Base-by-base conservation (phyloP, 176 grass and related monocot species). In the Bothriochloa decipiens region DNA sequence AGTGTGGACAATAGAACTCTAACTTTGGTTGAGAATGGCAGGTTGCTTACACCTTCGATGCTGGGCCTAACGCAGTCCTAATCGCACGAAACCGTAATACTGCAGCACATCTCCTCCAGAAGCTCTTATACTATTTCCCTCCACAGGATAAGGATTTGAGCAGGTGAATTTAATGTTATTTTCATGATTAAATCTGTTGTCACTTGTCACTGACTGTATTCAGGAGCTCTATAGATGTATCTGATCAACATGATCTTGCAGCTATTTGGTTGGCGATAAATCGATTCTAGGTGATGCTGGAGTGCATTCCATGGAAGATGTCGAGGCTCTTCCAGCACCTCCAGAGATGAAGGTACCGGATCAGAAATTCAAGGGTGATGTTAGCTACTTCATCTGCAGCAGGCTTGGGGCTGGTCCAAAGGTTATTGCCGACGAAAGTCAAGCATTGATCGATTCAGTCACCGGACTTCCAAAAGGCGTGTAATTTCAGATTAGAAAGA, bases 31-130 rank as follows among this genome's bases (percentile, higher is more conserved):
- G 68, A 4, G 20, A 33, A 66, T 82, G 60, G 26, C 79, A 99
- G 96, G 91, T 91, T 25, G 96, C 91, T 2, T 96, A 96, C 86
- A 99, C 96, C 16, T 99, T 99, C 16, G 96, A 99, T 82, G 96
- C 96, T 14, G 96, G 93, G 75, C 96, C 96, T 12, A 96, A 99
- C 40, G 93, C 91, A 16, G 96, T 98, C 42, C 35, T 98, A 32
- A 90, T 98, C 82, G 72, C 93, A 81, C 85, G 41, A 36, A 96
- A 99, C 73, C 91, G 89, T 63, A 95, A 94, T 25, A 86, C 81
- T 3, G 93, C 93, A 15, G 13, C 83, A 11, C 84, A 92, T 92
- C 87, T 99, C 72, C 89, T 98, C 46, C 81, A 88, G 67, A 91
- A 85, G 83, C 96, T 98, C 22, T 40, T 98, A 26, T 94, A 87